Percentiles rank a stretch among this genome's conserved stretches.
phyloP scores from a whole-genome alignment of 2,329 filamentous ascomycete species.

The Fusarium veterinarium region DNA sequence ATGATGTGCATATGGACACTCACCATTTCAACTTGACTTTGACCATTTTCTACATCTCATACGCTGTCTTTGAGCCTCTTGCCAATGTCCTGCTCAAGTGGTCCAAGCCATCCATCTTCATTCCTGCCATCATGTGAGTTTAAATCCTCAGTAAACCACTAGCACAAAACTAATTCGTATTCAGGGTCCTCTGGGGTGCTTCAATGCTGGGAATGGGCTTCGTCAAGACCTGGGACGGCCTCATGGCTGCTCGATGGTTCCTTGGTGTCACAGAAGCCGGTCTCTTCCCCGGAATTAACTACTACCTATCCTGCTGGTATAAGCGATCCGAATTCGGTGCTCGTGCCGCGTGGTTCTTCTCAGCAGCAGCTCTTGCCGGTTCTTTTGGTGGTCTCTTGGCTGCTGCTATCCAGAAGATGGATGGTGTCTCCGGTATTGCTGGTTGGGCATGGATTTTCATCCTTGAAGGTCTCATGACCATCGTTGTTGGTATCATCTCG shows the following conservation, averaged over 20 bases:
- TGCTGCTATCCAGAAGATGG: slow-evolving; percentile 77
- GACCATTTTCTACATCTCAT: slow-evolving; percentile 89
- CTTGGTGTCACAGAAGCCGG: slow-evolving; percentile 80
- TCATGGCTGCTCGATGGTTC: slow-evolving; percentile 77
- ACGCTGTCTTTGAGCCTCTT: slow-evolving; percentile 80
- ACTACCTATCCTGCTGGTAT: slow-evolving; percentile 89
- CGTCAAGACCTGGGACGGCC: slow-evolving; percentile 69
- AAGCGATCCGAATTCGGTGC: slow-evolving; percentile 81
- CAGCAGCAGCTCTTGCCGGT: slow-evolving; percentile 81
- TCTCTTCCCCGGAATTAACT: slow-evolving; percentile 81
- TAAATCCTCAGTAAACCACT: neutral
- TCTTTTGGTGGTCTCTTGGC: slow-evolving; percentile 81
- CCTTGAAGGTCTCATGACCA: slow-evolving; percentile 76
- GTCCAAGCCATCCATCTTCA: slow-evolving; percentile 80
- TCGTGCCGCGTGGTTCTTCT: slow-evolving; percentile 86
- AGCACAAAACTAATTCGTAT: slow-evolving; percentile 32
- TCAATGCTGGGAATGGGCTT: slow-evolving; percentile 78
- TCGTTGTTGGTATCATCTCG: slow-evolving; percentile 73
- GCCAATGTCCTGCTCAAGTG: slow-evolving; percentile 86
- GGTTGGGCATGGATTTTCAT: slow-evolving; percentile 77
- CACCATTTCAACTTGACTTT: slow-evolving; percentile 79
- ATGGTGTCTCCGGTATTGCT: slow-evolving; percentile 66
- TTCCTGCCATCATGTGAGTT: slow-evolving; percentile 82
- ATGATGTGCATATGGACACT: slow-evolving; percentile 71
- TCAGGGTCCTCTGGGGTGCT: slow-evolving; percentile 71